Percentiles rank a stretch among this genome's conserved stretches.
phyloP scores from a whole-genome alignment of 768 basidiomycete species.

The Lentinula raphanica region DNA sequence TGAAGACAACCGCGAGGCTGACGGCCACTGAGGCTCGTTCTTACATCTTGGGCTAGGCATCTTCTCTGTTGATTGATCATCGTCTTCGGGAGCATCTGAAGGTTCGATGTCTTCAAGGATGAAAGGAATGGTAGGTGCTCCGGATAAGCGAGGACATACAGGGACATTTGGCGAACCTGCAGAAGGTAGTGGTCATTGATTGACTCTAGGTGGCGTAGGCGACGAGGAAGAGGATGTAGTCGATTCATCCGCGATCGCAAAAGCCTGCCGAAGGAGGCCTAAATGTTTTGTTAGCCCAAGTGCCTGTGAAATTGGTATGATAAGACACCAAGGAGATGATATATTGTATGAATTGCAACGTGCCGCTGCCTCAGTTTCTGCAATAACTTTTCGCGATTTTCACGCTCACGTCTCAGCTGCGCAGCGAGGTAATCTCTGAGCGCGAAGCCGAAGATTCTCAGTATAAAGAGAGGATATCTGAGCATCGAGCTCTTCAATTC shows the following conservation, averaged over 20 bases:
- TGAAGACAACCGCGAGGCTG: conserved; percentile 43
- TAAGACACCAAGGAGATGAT: conserved; percentile 9
- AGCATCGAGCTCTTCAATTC: conserved; percentile 78
- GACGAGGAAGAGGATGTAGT: conserved; percentile 30
- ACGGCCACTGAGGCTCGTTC: conserved; percentile 37
- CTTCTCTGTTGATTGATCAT: conserved; percentile 21
- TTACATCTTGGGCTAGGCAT: conserved; percentile 35
- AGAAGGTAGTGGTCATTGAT: conserved; percentile 41
- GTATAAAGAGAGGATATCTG: conserved; percentile 79
- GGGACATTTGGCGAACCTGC: conserved; percentile 33
- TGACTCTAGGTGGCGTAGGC: conserved; percentile 42
- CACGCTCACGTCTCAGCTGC: conserved; percentile 76
- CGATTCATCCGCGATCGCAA: conserved; percentile 38
- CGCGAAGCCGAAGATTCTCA: conserved; percentile 77
- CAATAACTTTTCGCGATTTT: conserved; percentile 65
- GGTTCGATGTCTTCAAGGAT: conserved; percentile 68
- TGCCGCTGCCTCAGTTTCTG: conserved; percentile 73
- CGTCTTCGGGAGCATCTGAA: conserved; percentile 35
- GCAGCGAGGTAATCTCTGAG: conserved; percentile 76
- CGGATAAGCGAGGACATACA: conserved; percentile 52
- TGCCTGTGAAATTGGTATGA: conserved; percentile 31
- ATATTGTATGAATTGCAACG: conserved; percentile 14
- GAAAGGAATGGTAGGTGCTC: conserved; percentile 59
- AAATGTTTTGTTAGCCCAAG: conserved; percentile 62
- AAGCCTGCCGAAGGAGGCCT: conserved; percentile 56